Evolutionary conservation across 164 flowering plant species (phyloP).

Genomic region (Magnolia sinica): DNA sequence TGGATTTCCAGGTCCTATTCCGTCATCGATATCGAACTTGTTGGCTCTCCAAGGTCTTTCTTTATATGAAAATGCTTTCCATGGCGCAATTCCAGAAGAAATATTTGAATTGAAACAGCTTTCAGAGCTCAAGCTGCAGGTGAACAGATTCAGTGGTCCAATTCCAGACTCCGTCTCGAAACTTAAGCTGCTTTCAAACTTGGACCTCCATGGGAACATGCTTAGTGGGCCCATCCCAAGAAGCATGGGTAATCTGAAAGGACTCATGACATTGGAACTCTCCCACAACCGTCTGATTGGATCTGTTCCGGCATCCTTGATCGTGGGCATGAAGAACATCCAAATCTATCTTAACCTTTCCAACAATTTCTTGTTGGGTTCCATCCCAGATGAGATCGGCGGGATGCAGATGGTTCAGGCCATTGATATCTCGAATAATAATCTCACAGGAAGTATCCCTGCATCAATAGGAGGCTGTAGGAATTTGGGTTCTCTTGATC

Average conservation of each 20-base stretch:
- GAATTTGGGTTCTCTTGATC: conserved; percentile 51
- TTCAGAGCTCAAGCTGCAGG: conserved; percentile 35
- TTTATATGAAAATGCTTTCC: conserved; percentile 41
- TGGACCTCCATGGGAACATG: conserved; percentile 59
- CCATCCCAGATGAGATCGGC: conserved; percentile 64
- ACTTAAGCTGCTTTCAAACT: conserved; percentile 46
- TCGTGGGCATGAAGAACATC: conserved; percentile 41
- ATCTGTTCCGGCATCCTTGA: conserved; percentile 42
- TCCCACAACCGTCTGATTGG: conserved; percentile 67
- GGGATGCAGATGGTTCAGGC: conserved; percentile 58
- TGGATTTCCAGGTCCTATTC: conserved; percentile 43
- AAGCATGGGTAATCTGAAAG: conserved; percentile 36
- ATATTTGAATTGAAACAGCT: conserved; percentile 48
- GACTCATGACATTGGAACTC: conserved; percentile 51
- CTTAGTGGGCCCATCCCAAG: conserved; percentile 62
- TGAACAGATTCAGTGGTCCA: conserved; percentile 54
- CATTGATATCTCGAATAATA: conserved; percentile 71
- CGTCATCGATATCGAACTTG: conserved; percentile 47
- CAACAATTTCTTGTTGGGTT: conserved; percentile 46
- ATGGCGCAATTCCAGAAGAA: conserved; percentile 54
- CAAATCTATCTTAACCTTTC: conserved; percentile 60
- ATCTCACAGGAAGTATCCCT: conserved; percentile 64
- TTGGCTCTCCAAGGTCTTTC: conserved; percentile 58
- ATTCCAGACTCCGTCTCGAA: conserved; percentile 55
- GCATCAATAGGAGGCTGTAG: conserved; percentile 45